Evolutionary conservation across 2,329 filamentous ascomycete species (phyloP).

Genomic region (Fusarium armeniacum): DNA sequence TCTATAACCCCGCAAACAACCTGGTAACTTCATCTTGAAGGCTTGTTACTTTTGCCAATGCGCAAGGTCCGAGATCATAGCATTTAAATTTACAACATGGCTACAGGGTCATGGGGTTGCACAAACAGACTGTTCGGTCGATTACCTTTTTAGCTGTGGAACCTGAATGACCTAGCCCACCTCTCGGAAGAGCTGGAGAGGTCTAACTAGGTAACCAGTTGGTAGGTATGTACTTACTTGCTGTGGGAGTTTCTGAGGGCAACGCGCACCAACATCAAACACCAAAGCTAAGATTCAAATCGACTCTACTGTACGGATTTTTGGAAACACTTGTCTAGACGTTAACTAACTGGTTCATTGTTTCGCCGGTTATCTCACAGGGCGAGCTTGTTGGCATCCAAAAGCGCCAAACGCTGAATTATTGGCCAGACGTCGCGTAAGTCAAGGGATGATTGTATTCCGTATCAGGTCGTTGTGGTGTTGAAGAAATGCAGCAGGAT

Average conservation of each 20-base stretch:
- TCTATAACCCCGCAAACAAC: constrained; percentile 39
- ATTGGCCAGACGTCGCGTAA: constrained; percentile 20
- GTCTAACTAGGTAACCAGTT: too few species aligned
- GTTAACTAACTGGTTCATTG: constrained; percentile 1
- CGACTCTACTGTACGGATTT: constrained; percentile 2
- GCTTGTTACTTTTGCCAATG: background rate
- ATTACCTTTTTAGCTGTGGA: constrained; percentile 18
- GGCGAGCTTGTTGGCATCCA: constrained; percentile 24
- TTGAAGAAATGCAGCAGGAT: constrained; percentile 34
- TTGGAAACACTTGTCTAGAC: background rate
- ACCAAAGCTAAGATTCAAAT: constrained; percentile 19
- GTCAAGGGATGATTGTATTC: constrained; percentile 32
- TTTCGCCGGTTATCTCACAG: constrained; percentile 10
- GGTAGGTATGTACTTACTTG: constrained; percentile 3
- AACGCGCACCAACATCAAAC: constrained; percentile 31
- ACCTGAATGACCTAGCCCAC: constrained; percentile 8
- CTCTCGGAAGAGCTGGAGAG: constrained; percentile 15
- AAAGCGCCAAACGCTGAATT: constrained; percentile 13
- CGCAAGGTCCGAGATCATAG: constrained; percentile 28
- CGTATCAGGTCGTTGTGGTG: constrained; percentile 16
- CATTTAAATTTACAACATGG: constrained; percentile 21
- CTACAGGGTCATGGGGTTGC: constrained; percentile 30
- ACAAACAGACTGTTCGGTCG: constrained; percentile 9
- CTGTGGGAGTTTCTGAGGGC: constrained; percentile 31
- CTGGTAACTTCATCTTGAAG: constrained; percentile 34